phyloP scores from a whole-genome alignment of 139 green algal genomes.

The Tetraselmis chui region DNA sequence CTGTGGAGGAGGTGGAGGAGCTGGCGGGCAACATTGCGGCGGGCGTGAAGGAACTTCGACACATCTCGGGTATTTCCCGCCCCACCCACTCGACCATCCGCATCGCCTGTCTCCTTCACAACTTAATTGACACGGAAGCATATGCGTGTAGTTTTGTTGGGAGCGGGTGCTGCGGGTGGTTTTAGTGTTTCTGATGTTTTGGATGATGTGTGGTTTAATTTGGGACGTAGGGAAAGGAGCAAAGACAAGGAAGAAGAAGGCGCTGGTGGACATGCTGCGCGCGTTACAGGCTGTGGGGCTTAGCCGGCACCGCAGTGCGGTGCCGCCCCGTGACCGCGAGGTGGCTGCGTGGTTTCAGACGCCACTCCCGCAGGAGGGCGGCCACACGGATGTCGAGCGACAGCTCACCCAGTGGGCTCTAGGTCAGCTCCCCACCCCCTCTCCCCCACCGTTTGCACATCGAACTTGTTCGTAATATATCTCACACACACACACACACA shows the following conservation, averaged over 20 bases:
- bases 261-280: conserved; percentile 71
- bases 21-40: conserved; percentile 10
- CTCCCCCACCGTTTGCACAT: background rate
- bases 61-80: background rate
- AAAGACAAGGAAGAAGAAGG: conserved; percentile 83
- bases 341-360: background rate
- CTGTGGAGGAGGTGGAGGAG: conserved; percentile 10
- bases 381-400: background rate
- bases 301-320: conserved; percentile 37
- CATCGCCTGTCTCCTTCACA: too few species aligned
- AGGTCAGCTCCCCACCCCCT: too few species aligned
- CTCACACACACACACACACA: too few species aligned
- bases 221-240: conserved; percentile 50
- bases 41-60: conserved; percentile 7
- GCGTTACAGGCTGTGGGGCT: conserved; percentile 59
- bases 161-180: too few species aligned
- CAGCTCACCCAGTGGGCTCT: background rate
- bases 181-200: too few species aligned
- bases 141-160: too few species aligned
- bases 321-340: conserved; percentile 41
- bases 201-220: too few species aligned
- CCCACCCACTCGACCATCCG: too few species aligned
- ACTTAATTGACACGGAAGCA: too few species aligned
- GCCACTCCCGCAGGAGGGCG: background rate
- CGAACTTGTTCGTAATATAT: too few species aligned